Conservation (phyloP, 805 yeast species). For the Wickerhamiella vanderwaltii region DNA sequence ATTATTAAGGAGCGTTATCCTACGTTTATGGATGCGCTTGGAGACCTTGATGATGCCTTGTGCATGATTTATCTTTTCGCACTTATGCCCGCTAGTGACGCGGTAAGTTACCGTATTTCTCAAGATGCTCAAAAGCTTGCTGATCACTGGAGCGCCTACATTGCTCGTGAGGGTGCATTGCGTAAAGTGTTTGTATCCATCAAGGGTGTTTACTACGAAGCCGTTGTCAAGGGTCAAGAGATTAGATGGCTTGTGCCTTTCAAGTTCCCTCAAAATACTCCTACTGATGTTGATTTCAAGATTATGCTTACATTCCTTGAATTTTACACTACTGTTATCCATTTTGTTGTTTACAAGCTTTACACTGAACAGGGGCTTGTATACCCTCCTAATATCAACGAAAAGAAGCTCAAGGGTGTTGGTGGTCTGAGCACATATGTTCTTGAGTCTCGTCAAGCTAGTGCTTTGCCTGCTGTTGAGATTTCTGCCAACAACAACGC, state of each 20-base stretch:
- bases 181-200: conserved; percentile 90
- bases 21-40: conserved; percentile 76
- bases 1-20: conserved; percentile 94
- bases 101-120: conserved; percentile 67
- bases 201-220: conserved; percentile 94
- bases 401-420: conserved; percentile 60
- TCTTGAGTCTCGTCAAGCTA: conserved; percentile 36
- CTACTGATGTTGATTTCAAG: conserved; percentile 86
- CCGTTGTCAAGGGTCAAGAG: conserved; percentile 79
- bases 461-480: conserved; percentile 24
- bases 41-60: conserved; percentile 90
- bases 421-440: conserved; percentile 84
- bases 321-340: conserved; percentile 83
- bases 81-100: conserved; percentile 86
- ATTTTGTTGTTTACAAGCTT: conserved; percentile 73
- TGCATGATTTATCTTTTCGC: conserved; percentile 91
- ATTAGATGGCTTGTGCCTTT: conserved; percentile 94
- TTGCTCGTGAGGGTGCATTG: conserved; percentile 70
- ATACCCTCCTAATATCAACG: conserved; percentile 81
- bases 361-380: conserved; percentile 76
- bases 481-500: conserved; percentile 25
- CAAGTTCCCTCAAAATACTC: conserved; percentile 92
- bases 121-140: conserved; percentile 76
- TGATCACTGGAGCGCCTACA: conserved; percentile 90
- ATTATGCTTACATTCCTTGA: conserved; percentile 95